phyloP scores from a whole-genome alignment of 495 filamentous ascomycete genomes.

The Lophium mytilinum region DNA sequence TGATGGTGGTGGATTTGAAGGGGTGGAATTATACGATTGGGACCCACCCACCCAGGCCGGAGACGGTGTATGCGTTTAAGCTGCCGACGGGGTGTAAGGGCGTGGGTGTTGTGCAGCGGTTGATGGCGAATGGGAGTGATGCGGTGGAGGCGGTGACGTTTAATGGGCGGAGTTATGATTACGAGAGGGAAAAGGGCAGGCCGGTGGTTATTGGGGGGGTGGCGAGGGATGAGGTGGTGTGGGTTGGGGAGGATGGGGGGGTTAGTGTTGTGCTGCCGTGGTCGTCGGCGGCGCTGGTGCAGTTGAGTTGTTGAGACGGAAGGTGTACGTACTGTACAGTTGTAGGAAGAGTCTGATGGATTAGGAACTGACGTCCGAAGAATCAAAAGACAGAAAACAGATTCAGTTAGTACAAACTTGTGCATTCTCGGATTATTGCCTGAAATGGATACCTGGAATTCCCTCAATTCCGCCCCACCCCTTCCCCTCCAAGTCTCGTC shows the following conservation, averaged over 20 bases:
- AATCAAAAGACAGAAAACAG: too few species aligned
- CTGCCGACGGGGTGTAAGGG: constrained; percentile 24
- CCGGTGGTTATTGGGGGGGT: constrained; percentile 51
- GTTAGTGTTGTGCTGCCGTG: constrained; percentile 43
- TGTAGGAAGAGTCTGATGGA: too few species aligned
- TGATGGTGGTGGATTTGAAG: constrained; percentile 53
- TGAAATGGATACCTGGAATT: too few species aligned
- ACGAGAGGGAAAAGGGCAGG: constrained; percentile 47
- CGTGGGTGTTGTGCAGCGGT: constrained; percentile 37
- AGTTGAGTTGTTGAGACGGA: constrained; percentile 30
- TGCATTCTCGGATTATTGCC: too few species aligned
- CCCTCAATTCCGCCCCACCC: too few species aligned
- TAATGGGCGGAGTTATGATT: constrained; percentile 58
- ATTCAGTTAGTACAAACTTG: too few species aligned
- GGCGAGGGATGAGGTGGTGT: constrained; percentile 45
- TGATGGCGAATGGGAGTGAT: constrained; percentile 57
- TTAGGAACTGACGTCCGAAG: too few species aligned
- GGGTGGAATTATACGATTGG: constrained; percentile 49
- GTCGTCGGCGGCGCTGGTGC: constrained; percentile 45
- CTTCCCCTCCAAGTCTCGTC: too few species aligned
- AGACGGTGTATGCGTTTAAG: constrained; percentile 41
- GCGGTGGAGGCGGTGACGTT: constrained; percentile 54
- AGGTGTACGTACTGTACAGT: too few species aligned
- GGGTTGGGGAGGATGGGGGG: constrained; percentile 37
- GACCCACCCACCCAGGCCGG: constrained; percentile 29